Conservation (phyloP, 1,139 yeast species). For the Debaryomyces subglobosus region DNA sequence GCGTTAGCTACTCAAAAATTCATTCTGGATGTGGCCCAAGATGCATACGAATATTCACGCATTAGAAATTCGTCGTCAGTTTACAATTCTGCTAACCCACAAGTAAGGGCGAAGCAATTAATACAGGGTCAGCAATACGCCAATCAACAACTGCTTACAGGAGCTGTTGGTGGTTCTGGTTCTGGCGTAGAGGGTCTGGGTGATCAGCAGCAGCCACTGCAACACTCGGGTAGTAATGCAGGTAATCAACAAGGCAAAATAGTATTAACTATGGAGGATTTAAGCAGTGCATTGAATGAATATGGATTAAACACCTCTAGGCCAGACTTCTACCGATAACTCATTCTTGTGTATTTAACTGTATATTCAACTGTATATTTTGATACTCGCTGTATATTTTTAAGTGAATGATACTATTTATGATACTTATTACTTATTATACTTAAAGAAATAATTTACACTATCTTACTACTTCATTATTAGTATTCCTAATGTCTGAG, state of each 20-base stretch:
- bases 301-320: slow-evolving; percentile 89
- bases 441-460: not conserved
- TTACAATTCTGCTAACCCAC: slow-evolving; percentile 83
- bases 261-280: slow-evolving; percentile 84
- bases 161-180: slow-evolving; percentile 40
- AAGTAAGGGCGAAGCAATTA: slow-evolving; percentile 78
- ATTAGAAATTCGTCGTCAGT: slow-evolving; percentile 85
- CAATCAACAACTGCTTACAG: slow-evolving; percentile 46
- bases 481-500: not conserved
- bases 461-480: not conserved
- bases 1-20: slow-evolving; percentile 97
- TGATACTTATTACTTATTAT: not conserved
- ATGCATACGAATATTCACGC: slow-evolving; percentile 93
- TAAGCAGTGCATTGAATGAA: slow-evolving; percentile 85
- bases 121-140: slow-evolving; percentile 68
- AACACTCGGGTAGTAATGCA: slow-evolving; percentile 43
- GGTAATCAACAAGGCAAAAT: slow-evolving; percentile 73
- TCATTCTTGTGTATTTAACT: not conserved
- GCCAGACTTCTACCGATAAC: slow-evolving; percentile 75
- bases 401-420: not conserved
- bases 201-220: slow-evolving; percentile 36
- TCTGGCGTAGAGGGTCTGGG: slow-evolving; percentile 37
- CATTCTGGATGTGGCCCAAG: slow-evolving; percentile 91
- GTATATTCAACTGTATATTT: not conserved
- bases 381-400: not conserved